phyloP scores from a whole-genome alignment of 495 filamentous ascomycete genomes.

The Aspergillus panamensis region DNA sequence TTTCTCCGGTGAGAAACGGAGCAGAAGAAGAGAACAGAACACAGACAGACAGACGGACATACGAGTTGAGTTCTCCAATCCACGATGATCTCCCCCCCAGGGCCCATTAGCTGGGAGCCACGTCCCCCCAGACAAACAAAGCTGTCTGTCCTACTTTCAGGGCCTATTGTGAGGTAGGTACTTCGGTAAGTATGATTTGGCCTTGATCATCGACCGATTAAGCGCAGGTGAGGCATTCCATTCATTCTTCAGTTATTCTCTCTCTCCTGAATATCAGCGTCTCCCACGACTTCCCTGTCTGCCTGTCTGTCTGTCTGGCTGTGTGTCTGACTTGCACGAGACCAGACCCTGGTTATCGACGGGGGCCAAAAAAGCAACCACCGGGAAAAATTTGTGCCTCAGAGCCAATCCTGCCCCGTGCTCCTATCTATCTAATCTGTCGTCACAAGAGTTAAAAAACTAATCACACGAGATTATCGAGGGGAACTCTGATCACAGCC shows the following conservation, averaged over 20 bases:
- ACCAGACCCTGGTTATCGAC: not conserved
- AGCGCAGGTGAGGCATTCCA: not conserved
- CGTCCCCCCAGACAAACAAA: not conserved
- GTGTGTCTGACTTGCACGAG: too few relatives aligned
- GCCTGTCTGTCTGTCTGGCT: too few relatives aligned
- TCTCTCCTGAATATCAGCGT: too few relatives aligned
- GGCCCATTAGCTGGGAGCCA: conserved; percentile 5
- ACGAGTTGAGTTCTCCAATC: too few relatives aligned
- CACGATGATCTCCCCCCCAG: not conserved
- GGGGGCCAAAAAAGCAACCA: not conserved
- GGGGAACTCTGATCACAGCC: too few relatives aligned
- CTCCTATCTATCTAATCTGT: not conserved
- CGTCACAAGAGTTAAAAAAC: too few relatives aligned
- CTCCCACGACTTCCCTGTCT: too few relatives aligned
- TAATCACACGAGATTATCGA: too few relatives aligned
- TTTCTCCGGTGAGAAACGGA: conserved; percentile 5
- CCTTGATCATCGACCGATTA: not conserved
- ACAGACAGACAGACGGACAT: not conserved
- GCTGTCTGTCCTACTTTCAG: not conserved
- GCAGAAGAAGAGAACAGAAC: too few relatives aligned
- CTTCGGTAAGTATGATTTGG: not conserved
- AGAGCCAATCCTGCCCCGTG: conserved; percentile 8
- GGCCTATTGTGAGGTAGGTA: too few relatives aligned
- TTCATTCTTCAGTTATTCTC: too few relatives aligned
- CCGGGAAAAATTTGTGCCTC: conserved; percentile 6